phyloP scores from a whole-genome alignment of 345 rosid genomes.

The Acer negundo region DNA sequence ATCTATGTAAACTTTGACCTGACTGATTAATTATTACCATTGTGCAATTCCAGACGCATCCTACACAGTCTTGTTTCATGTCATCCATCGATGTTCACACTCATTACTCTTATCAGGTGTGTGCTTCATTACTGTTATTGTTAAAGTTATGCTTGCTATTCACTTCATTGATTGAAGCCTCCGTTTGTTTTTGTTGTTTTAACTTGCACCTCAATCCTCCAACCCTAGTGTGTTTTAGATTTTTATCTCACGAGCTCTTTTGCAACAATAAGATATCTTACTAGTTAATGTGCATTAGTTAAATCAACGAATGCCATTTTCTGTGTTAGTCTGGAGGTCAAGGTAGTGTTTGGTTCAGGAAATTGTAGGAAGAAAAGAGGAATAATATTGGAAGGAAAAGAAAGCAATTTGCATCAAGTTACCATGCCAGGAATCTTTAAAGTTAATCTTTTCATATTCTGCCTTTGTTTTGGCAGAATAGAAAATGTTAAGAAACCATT shows the following conservation, averaged over 20 bases:
- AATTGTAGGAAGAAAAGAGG: not conserved
- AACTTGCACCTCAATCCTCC: not conserved
- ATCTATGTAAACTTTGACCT: not conserved
- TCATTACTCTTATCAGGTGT: constrained; percentile 95
- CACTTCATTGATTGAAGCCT: not conserved
- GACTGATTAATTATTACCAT: constrained; percentile 13
- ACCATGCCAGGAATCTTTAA: not conserved
- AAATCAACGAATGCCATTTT: not conserved
- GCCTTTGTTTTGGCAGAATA: not conserved
- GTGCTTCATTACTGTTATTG: constrained; percentile 17
- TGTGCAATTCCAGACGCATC: constrained; percentile 78
- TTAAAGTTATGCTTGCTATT: constrained; percentile 3
- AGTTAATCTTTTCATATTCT: not conserved
- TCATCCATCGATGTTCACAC: constrained; percentile 97
- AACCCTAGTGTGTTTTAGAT: not conserved
- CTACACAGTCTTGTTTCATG: constrained; percentile 99
- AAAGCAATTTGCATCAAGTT: not conserved
- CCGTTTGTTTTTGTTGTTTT: not conserved
- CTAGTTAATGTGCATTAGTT: not conserved
- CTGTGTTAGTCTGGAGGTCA: not conserved
- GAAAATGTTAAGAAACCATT: not conserved
- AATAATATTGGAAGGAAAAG: not conserved
- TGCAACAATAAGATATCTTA: not conserved
- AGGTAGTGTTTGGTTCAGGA: not conserved
- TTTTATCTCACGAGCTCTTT: not conserved